Evolutionary conservation across 176 grass and related monocot genomes (phyloP), one percentile per base, ranked within the genome.

Genomic region (Pontederia crassipes): DNA sequence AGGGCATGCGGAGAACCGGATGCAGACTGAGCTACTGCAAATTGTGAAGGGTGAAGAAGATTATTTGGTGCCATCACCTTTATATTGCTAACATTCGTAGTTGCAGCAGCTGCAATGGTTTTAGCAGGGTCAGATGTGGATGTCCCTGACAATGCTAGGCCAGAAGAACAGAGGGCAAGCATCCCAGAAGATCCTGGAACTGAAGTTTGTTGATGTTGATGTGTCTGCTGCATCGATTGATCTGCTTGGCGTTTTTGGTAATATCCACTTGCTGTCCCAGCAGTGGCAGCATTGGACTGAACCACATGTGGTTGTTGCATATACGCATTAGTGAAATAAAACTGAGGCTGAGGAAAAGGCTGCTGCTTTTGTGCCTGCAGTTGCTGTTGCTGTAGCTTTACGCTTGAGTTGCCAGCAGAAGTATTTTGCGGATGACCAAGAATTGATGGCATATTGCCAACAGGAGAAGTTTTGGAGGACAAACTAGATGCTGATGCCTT

Each of bases 331-430:
- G 87, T 69, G 66, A 98, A 89, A 74, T 86, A 92, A 51, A 89
- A 73, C 20, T 92, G 87, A 17, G 73, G 26, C 49, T 80, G 81
- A 4, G 48, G 9, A 49, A 77, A 82, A 1, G 49, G 54, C 51
- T 74, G 93, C 46, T 88, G 84, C 68, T 88, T 82, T 62, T 40
- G 32, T 40, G 74, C 4, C 18, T 80, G 70, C 0, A 65, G 47
- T 11, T 55, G 45, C 49, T 98, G 87, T 8, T 83, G 62, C 59
- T 91, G 92, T 27, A 80, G 85, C 32, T 92, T 98, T 52, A 70
- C 74, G 46, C 71, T 74, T 0, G 66, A 68, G 66, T 76, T 85
- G 28, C 80, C 58, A 53, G 64, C 71, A 49, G 80, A 59, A 12
- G 32, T 40, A 40, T 80, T 61, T 46, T 77, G 84, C 0, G 84